These are phyloP conservation scores for Termitomyces sp. DNA, from an alignment of 768 basidiomycete genomes.

Conservation along the genomic window DNA sequence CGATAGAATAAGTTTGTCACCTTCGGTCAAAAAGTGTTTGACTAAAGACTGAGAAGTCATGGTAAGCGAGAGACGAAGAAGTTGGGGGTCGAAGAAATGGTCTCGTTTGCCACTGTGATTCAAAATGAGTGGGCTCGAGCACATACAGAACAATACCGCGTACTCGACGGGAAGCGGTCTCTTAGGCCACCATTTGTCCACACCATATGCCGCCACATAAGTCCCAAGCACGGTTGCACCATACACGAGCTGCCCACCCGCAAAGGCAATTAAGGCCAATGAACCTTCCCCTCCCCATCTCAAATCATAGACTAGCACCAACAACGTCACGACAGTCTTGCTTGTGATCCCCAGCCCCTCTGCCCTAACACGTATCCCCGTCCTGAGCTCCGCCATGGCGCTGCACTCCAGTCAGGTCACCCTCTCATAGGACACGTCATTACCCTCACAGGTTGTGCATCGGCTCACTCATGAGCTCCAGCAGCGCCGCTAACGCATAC, in stretches of 20 bases:
- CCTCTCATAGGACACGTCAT: constrained; percentile 2
- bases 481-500: constrained; percentile 69
- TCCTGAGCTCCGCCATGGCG: constrained; percentile 62
- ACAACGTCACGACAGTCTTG: constrained; percentile 71
- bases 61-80: constrained; percentile 63
- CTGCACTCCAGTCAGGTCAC: constrained; percentile 23
- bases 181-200: constrained; percentile 26
- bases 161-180: constrained; percentile 14
- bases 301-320: constrained; percentile 50
- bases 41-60: constrained; percentile 87
- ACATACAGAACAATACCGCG: not conserved
- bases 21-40: constrained; percentile 95
- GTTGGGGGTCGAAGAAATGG: constrained; percentile 26
- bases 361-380: constrained; percentile 70
- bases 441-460: constrained; percentile 60
- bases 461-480: constrained; percentile 82
- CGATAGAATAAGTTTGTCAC: constrained; percentile 87
- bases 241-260: constrained; percentile 78
- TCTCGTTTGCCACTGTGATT: constrained; percentile 7
- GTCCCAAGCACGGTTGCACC: constrained; percentile 47
- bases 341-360: constrained; percentile 78
- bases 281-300: constrained; percentile 24
- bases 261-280: constrained; percentile 76
- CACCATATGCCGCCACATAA: constrained; percentile 45
- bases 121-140: not conserved